phyloP scores from a whole-genome alignment of 2,329 filamentous ascomycete species.

The Cytospora piceicola region DNA sequence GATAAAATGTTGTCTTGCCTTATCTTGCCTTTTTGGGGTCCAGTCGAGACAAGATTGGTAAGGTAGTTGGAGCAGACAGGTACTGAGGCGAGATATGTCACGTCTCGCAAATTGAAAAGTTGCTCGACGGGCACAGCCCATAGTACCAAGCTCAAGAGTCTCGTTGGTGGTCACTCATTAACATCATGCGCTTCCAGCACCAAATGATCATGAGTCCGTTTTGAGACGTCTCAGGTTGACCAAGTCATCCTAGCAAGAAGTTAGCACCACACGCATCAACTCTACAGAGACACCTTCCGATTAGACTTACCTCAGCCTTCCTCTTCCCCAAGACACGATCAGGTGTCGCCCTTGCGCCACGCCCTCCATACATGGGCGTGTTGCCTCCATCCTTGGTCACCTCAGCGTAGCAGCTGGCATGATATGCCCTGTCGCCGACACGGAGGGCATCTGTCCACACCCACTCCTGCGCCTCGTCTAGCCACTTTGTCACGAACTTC shows the following conservation, averaged over 20 bases:
- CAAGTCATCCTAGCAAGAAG: conserved; percentile 20
- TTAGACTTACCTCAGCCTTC: conserved; percentile 68
- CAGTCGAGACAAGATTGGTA: too few species aligned
- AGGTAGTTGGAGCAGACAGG: neutral
- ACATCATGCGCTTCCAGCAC: neutral
- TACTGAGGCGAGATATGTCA: neutral
- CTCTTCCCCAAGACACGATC: conserved; percentile 73
- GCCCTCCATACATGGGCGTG: conserved; percentile 46
- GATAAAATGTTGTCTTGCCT: too few species aligned
- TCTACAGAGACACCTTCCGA: neutral
- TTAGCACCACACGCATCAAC: neutral
- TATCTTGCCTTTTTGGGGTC: neutral
- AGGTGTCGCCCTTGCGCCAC: conserved; percentile 48
- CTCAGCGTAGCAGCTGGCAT: conserved; percentile 87
- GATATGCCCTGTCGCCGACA: conserved; percentile 80
- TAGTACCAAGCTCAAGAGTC: neutral
- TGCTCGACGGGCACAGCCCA: neutral
- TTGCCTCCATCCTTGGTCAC: conserved; percentile 67
- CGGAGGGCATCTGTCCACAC: conserved; percentile 91
- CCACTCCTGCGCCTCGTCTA: conserved; percentile 92
- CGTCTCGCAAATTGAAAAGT: neutral
- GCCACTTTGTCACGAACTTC: conserved; percentile 89
- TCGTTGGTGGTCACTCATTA: neutral
- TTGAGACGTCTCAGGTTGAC: conserved; percentile 23
- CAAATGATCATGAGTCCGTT: conserved; percentile 22